Evolutionary conservation across 768 basidiomycete species (phyloP), one percentile per base, ranked within the genome.

Genomic region (Lactarius sanguifluus): DNA sequence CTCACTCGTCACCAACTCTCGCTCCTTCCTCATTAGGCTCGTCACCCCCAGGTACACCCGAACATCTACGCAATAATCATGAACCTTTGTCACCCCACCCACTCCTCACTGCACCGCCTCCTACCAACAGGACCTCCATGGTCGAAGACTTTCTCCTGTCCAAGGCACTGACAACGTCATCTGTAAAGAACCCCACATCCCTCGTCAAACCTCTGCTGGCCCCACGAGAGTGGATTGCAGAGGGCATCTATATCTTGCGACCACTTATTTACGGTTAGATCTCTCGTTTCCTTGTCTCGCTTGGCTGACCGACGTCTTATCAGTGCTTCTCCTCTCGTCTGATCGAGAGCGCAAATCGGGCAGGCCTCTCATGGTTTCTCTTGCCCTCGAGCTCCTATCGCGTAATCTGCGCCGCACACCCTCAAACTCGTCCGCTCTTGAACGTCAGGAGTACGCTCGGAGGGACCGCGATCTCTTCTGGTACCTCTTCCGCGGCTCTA

Each of bases 111-210:
- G 76, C 80, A 8, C 81, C 85, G 20, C 81, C 83, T 38, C 83
- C 83, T 16, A 77, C 77, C 50, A 81, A 79, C 61, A 81, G 83
- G 6, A 84, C 84, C 54, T 78, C 81, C 7, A 81, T 87, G 7
- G 84, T 90, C 8, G 92, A 94, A 75, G 91, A 92, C 62, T 94
- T 85, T 73, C 81, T 94, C 34, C 79, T 94, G n/a, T 84, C 91
- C 20, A 93, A 92, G 75, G 91, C 91, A 4, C 78, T 94, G 64
- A 86, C 87, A 18, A 83, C 88, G 16, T 79, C 88, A 34, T 83
- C 87, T 38, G 89, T 94, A 62, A 90, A 85, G 72, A 85, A 86
- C 28, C 86, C 91, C 16, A 79, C 85, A 10, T 84, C 87, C 30
- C 83, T 94, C 61, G 74, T 94, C 30, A 82, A 82, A 64, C 77